Evolutionary conservation across 192 early-diverging fungal species (phyloP).

Genomic region (Coemansia sp.): DNA sequence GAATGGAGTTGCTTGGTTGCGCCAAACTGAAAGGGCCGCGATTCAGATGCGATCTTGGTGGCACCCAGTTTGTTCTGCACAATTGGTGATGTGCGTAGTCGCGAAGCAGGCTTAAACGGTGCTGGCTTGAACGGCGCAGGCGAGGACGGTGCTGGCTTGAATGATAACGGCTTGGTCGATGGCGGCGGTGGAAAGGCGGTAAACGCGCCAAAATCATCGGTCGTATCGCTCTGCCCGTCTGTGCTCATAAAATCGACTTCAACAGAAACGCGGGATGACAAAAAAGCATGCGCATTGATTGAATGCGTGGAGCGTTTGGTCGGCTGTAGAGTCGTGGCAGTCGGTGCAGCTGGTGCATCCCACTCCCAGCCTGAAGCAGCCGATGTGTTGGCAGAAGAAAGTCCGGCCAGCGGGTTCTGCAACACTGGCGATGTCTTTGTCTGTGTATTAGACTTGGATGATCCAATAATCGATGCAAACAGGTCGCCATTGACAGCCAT

Average conservation of each 20-base stretch:
- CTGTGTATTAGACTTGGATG: neutral
- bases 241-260: slow-evolving; percentile 14
- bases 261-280: slow-evolving; percentile 3
- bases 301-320: neutral
- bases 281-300: neutral
- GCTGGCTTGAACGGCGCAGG: neutral
- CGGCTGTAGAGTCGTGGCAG: neutral
- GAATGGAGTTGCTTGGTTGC: neutral
- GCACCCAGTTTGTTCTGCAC: slow-evolving; percentile 13
- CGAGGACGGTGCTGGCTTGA: neutral
- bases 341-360: slow-evolving; percentile 27
- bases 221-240: neutral
- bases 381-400: neutral
- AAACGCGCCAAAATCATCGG: slow-evolving; percentile 37
- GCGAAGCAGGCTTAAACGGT: neutral
- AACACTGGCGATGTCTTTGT: neutral
- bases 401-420: slow-evolving; percentile 19
- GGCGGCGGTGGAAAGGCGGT: slow-evolving; percentile 12
- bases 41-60: slow-evolving; percentile 3
- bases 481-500: neutral
- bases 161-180: neutral
- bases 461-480: slow-evolving; percentile 4
- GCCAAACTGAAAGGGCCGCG: slow-evolving; percentile 2
- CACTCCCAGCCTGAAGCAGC: slow-evolving; percentile 28
- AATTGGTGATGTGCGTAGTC: neutral